phyloP scores from a whole-genome alignment of 192 early-diverging fungal species.

The Gonapodya prolifera region DNA sequence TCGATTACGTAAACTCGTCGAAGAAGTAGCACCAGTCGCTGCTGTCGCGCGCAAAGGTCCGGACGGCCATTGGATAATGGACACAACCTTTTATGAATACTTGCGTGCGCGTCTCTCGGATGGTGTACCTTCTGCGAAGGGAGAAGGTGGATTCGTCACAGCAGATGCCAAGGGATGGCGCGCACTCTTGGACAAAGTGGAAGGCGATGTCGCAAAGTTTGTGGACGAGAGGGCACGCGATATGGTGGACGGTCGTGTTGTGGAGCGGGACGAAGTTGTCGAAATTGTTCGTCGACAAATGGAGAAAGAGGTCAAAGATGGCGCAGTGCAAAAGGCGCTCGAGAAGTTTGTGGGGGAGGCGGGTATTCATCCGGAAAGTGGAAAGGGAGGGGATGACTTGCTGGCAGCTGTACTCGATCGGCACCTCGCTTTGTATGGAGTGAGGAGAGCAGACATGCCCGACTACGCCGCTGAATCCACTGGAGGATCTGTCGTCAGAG shows the following conservation, averaged over 20 bases:
- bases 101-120: neutral
- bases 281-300: neutral
- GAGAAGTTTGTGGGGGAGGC: neutral
- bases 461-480: neutral
- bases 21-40: neutral
- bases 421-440: neutral
- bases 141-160: neutral
- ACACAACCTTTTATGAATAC: neutral
- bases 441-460: neutral
- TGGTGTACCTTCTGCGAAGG: neutral
- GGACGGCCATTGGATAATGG: neutral
- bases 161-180: neutral
- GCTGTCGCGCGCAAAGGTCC: neutral
- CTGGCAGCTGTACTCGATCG: neutral
- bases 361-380: neutral
- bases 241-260: neutral
- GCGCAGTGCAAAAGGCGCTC: neutral
- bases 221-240: neutral
- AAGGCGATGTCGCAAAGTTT: neutral
- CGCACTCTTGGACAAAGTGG: neutral
- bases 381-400: neutral
- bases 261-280: neutral
- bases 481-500: neutral
- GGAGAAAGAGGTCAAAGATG: neutral
- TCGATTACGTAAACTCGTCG: neutral